Conservation (phyloP, 352 stramenopile species). For the Phytophthora brassicae region DNA sequence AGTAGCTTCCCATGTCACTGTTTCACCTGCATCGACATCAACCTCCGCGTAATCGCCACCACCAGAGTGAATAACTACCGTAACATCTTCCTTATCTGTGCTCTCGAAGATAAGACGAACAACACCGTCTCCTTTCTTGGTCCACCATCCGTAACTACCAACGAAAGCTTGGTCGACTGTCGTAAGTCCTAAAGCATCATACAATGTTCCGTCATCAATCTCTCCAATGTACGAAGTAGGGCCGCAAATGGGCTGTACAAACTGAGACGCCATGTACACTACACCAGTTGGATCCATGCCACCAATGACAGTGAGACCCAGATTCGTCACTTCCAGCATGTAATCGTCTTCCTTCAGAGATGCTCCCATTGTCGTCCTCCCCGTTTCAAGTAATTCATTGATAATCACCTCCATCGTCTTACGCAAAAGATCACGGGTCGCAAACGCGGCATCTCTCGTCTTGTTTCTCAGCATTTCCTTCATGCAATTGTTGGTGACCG, state of each 20-base stretch:
- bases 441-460: slow-evolving; percentile 16
- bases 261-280: slow-evolving; percentile 43
- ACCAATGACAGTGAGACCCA: slow-evolving; percentile 42
- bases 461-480: slow-evolving; percentile 19
- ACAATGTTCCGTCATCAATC: slow-evolving; percentile 44
- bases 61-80: slow-evolving; percentile 27
- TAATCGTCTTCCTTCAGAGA: slow-evolving; percentile 30
- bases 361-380: slow-evolving; percentile 19
- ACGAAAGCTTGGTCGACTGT: slow-evolving; percentile 43
- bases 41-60: slow-evolving; percentile 39
- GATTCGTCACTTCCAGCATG: slow-evolving; percentile 37
- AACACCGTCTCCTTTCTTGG: slow-evolving; percentile 34
- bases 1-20: slow-evolving; percentile 35
- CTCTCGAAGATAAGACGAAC: slow-evolving; percentile 43
- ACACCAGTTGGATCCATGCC: slow-evolving; percentile 52
- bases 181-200: slow-evolving; percentile 26
- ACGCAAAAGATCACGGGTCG: slow-evolving; percentile 26
- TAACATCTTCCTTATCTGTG: slow-evolving; percentile 28
- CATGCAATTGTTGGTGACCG: slow-evolving; percentile 25
- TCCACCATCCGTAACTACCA: slow-evolving; percentile 44
- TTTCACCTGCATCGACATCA: slow-evolving; percentile 33
- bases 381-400: slow-evolving; percentile 17
- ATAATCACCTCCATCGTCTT: slow-evolving; percentile 30
- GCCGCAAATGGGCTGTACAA: slow-evolving; percentile 56
- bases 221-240: slow-evolving; percentile 46